phyloP scores from a whole-genome alignment of 495 filamentous ascomycete species.

The Staphylotrichum longicolle region DNA sequence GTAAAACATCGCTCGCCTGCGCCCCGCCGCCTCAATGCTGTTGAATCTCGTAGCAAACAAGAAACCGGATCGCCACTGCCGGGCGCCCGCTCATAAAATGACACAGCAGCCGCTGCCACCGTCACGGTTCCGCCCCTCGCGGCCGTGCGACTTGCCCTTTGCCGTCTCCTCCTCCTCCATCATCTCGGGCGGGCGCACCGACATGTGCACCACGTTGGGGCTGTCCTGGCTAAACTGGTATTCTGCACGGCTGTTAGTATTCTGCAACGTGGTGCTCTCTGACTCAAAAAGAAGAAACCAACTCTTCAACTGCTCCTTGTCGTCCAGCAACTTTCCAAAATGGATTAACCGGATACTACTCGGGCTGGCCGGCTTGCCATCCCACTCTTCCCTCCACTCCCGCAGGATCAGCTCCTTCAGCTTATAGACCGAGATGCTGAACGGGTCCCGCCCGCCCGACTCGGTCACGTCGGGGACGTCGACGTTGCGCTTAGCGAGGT shows the following conservation, averaged over 20 bases:
- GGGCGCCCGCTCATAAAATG: conserved; percentile 52
- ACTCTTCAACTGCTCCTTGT: conserved; percentile 69
- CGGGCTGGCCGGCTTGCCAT: conserved; percentile 74
- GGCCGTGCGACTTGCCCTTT: conserved; percentile 63
- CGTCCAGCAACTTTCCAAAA: conserved; percentile 83
- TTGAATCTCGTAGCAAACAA: conserved; percentile 1
- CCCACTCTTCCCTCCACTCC: conserved; percentile 92
- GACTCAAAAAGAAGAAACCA: conserved; percentile 9
- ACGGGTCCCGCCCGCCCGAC: conserved; percentile 64
- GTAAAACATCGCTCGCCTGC: conserved; percentile 3
- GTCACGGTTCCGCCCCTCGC: conserved; percentile 61
- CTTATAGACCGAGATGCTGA: conserved; percentile 84
- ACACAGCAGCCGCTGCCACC: conserved; percentile 75
- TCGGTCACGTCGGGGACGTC: conserved; percentile 60
- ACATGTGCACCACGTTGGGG: conserved; percentile 91
- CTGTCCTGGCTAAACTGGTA: conserved; percentile 69
- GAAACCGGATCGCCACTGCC: not conserved
- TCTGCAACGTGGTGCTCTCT: too few species aligned
- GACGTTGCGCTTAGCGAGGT: conserved; percentile 74
- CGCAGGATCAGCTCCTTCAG: conserved; percentile 87
- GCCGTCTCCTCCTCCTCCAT: conserved; percentile 78
- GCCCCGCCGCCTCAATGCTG: conserved; percentile 7
- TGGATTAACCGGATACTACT: conserved; percentile 84
- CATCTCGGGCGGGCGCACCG: conserved; percentile 81
- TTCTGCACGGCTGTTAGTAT: conserved; percentile 49